Evolutionary conservation across 2,329 filamentous ascomycete species (phyloP).

Genomic region (Claviceps humidiphila): DNA sequence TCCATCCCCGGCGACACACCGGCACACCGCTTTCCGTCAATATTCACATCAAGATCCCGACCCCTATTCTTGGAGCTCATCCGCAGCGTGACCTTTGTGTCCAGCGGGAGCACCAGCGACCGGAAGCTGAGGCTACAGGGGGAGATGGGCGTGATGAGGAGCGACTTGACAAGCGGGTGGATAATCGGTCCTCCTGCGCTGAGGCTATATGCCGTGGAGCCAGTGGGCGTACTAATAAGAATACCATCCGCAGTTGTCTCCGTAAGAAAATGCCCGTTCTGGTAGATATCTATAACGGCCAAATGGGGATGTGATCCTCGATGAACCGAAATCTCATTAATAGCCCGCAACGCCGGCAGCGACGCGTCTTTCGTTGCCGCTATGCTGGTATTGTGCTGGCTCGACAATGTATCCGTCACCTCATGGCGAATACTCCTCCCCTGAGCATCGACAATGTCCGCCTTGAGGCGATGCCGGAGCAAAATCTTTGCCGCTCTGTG

Average conservation of each 20-base stretch:
- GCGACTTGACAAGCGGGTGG: conserved; percentile 77
- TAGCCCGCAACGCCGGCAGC: conserved; percentile 47
- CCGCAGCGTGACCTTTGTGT: conserved; percentile 69
- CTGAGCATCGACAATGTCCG: conserved; percentile 64
- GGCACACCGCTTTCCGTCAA: conserved; percentile 59
- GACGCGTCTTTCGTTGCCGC: conserved; percentile 22
- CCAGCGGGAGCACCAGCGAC: conserved; percentile 75
- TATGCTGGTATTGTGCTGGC: conserved; percentile 28
- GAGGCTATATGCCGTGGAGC: conserved; percentile 91
- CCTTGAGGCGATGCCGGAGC: conserved; percentile 73
- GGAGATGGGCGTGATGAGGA: conserved; percentile 89
- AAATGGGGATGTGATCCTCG: conserved; percentile 82
- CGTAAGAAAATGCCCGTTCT: conserved; percentile 80
- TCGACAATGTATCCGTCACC: conserved; percentile 32
- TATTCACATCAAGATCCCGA: conserved; percentile 63
- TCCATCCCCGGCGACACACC: conserved; percentile 67
- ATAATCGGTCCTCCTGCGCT: conserved; percentile 87
- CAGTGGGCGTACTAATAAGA: conserved; percentile 84
- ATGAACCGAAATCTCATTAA: conserved; percentile 93
- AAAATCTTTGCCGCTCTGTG: conserved; percentile 67
- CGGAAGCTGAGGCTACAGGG: conserved; percentile 85
- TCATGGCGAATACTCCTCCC: conserved; percentile 46
- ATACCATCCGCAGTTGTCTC: conserved; percentile 93
- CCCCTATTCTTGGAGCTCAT: conserved; percentile 71
- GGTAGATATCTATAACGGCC: conserved; percentile 80